phyloP scores from a whole-genome alignment of 805 yeast genomes.

The Yarrowia osloensis region DNA sequence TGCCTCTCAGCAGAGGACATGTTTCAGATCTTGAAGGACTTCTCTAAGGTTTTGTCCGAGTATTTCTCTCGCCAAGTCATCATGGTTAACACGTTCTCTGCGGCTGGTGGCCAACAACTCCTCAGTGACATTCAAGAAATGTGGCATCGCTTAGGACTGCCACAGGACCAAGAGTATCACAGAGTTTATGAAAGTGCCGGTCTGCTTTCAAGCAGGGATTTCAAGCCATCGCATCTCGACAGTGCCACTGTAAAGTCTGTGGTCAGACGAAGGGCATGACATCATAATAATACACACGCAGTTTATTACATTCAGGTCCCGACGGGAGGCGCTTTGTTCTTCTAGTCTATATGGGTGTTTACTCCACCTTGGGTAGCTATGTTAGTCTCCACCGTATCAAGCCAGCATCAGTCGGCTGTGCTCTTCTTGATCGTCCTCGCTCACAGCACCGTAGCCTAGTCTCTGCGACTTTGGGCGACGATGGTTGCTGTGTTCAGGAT shows the following conservation, averaged over 20 bases:
- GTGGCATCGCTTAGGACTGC: slow-evolving; percentile 35
- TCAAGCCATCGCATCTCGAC: not conserved
- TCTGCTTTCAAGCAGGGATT: slow-evolving; percentile 5
- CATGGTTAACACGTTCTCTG: slow-evolving; percentile 45
- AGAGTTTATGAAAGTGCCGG: slow-evolving; percentile 6
- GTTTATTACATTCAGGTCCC: not conserved
- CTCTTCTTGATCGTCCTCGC: slow-evolving; percentile 5
- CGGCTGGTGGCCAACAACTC: slow-evolving; percentile 44
- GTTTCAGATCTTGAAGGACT: slow-evolving; percentile 37
- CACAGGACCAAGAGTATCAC: slow-evolving; percentile 1
- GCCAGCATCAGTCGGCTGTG: slow-evolving; percentile 22
- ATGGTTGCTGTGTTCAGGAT: slow-evolving; percentile 6
- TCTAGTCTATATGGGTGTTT: not conserved
- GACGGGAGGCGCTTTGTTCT: not conserved
- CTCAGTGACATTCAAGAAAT: slow-evolving; percentile 42
- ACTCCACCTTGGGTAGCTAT: slow-evolving; percentile 28
- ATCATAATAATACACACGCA: not conserved
- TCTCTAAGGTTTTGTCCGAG: slow-evolving; percentile 42
- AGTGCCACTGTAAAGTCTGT: slow-evolving; percentile 1
- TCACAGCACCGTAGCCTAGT: slow-evolving; percentile 10
- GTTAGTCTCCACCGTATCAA: slow-evolving; percentile 13
- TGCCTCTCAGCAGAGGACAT: slow-evolving; percentile 43
- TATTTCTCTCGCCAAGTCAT: slow-evolving; percentile 47
- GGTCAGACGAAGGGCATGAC: slow-evolving; percentile 2
- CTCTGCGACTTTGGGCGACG: slow-evolving; percentile 2